Percentiles rank a stretch among this genome's conserved stretches.
Evolutionary conservation across 495 filamentous ascomycete species (phyloP).

Genomic region (Amniculicola lignicola): DNA sequence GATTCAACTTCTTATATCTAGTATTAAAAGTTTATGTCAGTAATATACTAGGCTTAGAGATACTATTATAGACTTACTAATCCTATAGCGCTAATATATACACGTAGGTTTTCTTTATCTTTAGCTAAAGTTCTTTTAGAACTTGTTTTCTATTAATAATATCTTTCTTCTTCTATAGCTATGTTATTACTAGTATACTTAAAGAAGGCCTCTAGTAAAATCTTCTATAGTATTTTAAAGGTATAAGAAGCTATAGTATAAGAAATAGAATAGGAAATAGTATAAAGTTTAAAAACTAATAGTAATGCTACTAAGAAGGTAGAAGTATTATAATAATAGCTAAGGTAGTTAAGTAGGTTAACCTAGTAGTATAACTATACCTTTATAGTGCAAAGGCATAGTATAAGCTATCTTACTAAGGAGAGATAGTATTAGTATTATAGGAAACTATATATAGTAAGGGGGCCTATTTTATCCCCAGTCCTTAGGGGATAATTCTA

Average conservation of each 20-base stretch:
- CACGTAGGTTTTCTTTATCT: neutral
- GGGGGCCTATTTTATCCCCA: too few relatives aligned
- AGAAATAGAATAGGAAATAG: conserved; percentile 7
- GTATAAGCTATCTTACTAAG: neutral
- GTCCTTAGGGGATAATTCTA: conserved; percentile 1
- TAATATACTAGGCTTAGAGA: conserved; percentile 9
- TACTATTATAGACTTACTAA: conserved; percentile 8
- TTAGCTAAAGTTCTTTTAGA: too few relatives aligned
- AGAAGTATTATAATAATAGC: neutral
- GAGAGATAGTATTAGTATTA: conserved; percentile 1
- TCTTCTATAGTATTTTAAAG: conserved; percentile 2
- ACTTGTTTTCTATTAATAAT: too few relatives aligned
- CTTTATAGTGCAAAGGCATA: conserved; percentile 10
- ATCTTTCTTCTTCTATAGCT: too few relatives aligned
- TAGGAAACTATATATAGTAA: neutral
- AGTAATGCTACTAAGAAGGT: neutral
- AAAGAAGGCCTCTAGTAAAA: too few relatives aligned
- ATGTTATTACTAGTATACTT: conserved; percentile 2
- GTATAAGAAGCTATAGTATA: conserved; percentile 1
- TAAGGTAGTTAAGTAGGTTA: conserved; percentile 1
- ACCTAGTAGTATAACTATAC: neutral
- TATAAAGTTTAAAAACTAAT: neutral
- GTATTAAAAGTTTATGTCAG: conserved; percentile 11
- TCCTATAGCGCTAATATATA: neutral
- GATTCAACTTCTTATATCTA: conserved; percentile 13